Base-by-base conservation (phyloP, 805 yeast genomes). In the Starmerella potacharoeniae region DNA sequence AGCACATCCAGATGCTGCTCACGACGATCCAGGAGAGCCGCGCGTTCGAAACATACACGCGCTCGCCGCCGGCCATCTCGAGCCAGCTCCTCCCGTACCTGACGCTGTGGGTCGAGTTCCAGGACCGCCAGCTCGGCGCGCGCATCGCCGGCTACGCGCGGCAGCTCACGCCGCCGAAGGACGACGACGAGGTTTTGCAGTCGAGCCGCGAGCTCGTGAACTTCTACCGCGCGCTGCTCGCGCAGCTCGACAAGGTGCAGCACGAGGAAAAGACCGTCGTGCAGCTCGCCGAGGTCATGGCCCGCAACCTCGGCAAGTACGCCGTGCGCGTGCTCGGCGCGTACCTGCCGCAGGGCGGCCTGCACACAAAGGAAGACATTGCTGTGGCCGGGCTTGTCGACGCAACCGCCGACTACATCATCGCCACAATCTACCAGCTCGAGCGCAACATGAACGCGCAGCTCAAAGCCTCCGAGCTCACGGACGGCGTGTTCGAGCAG, bases 341-440 rank as follows among this genome's bases (percentile, higher is more conserved):
- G 16, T 66, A 78, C 49, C 57, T 82, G 34, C 80, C 86, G 0
- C 67, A 68, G 0, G 54, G 62, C 41, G 53, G 39, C 1, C 28
- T 57, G 10, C 76, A 80, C 31, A 71, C 76, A 11, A 69, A 66
- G 11, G 91, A 85, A 60, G 82, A 86, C 0, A 71, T 86, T 17
- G 76, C 75, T 45, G 79, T 84, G 56, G 74, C 86, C 1, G 82
- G 93, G 33, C 71, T 87, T 65, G 77, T 89, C 9, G 70, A 91
- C 37, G 87, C 88, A 62, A 91, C 98, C 0, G 88, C 95, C 0
- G 96, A 91, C 66, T 93, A 90, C 67, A 83, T 95, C 56, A 78
- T 86, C 6, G 55, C 49, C 16, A 40, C 51, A 10, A 52, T 47
- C 13, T 41, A 50, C 34, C 53, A 50, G 53, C 51, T 48, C 8